Evolutionary conservation across 371 early-diverging fungal species (phyloP), one percentile per base, ranked within the genome.

Genomic region (Mortierella sp.): DNA sequence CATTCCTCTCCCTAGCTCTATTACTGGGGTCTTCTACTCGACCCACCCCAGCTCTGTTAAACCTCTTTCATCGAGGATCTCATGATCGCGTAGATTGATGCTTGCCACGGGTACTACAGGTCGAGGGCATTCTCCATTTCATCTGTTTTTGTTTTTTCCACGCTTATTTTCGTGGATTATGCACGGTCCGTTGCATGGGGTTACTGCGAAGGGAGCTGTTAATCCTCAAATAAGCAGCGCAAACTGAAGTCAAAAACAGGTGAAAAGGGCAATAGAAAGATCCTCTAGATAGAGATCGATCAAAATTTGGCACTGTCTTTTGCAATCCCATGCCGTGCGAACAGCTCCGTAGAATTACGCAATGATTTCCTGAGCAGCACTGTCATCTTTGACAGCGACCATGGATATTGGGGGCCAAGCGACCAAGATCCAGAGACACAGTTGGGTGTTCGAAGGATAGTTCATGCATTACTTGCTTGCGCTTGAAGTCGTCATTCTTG

Each of bases 181-280:
- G n/a, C n/a, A n/a, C n/a, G n/a, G n/a, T n/a, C n/a, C n/a, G n/a
- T n/a, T n/a, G n/a, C n/a, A n/a, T n/a, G n/a, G n/a, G n/a, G n/a
- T n/a, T n/a, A n/a, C n/a, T n/a, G n/a, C n/a, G n/a, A n/a, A n/a
- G n/a, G n/a, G n/a, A n/a, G n/a, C n/a, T n/a, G n/a, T n/a, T n/a
- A n/a, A n/a, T n/a, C n/a, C n/a, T n/a, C n/a, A n/a, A n/a, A n/a
- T n/a, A n/a, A n/a, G n/a, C n/a, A n/a, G n/a, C n/a, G n/a, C n/a
- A n/a, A n/a, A n/a, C n/a, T n/a, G n/a, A n/a, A n/a, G n/a, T n/a
- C n/a, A n/a, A n/a, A n/a, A n/a, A n/a, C n/a, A n/a, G n/a, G n/a
- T n/a, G n/a, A n/a, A n/a, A n/a, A n/a, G n/a, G n/a, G n/a, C n/a
- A 60, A 52, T 66, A 66, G 45, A 66, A 66, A 66, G 23, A 4